Base-by-base conservation (phyloP, 345 rosid genomes). In the Citrus mangshanensis region DNA sequence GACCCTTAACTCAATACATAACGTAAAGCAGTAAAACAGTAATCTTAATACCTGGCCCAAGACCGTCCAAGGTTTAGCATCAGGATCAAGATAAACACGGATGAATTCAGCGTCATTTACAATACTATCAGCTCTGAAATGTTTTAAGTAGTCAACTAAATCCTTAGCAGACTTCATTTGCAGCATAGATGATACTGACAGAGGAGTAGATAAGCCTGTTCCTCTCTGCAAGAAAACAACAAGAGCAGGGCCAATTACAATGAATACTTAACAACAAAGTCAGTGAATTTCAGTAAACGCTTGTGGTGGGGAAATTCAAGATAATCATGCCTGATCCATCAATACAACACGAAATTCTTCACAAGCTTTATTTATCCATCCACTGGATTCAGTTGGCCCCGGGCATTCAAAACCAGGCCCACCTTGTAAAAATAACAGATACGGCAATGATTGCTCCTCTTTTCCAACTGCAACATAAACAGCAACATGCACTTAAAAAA, bases 371-470 rank as follows among this genome's bases (percentile, higher is more conserved):
- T 86, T 89, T 18, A 93, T 84, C 97, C 97, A 96, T 30, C 97
- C 99, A 64, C 97, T 81, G 28, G 89, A 86, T 82, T 93, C 97
- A 76, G 91, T 90, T n/a, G 97, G 98, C 59, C 97, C 82, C 32
- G 91, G 91, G 73, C 95, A 82, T 84, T 96, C 99, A 75, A 89
- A 92, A 65, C 99, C 99, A 24, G 99, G 99, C 51, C 99, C 99
- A 42, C 98, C 99, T 79, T 96, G 98, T 78, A 93, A 84, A 79
- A 27, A 96, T 75, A 91, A 81, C 27, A 96, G 88, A 81, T 89
- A 96, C 27, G 99, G 97, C 82, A 96, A 65, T 63, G 75, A 66
- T 58, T 91, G 86, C 37, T 92, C 95, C 85, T 96, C 99, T 83
- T 91, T 92, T 56, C 96, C 98, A 40, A 83, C 97, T 91, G 77